These are phyloP conservation scores for Perkinsus marinus DNA, from an alignment of 169 alveolate genomes.

Conservation along the genomic window DNA sequence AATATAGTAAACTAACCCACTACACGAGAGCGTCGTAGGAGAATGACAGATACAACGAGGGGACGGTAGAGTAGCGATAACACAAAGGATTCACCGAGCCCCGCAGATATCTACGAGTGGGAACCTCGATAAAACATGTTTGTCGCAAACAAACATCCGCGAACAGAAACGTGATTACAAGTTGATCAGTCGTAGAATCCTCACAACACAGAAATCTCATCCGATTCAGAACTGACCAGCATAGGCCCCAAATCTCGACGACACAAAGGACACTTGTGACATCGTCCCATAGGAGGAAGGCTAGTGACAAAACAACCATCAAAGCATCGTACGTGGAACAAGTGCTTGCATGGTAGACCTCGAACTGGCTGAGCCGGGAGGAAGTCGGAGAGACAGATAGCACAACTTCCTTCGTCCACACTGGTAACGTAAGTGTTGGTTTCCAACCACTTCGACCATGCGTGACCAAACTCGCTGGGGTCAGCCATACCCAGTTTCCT, in stretches of 20 bases:
- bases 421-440: not conserved
- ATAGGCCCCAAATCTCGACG: not conserved
- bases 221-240: not conserved
- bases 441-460: not conserved
- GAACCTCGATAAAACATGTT: not conserved
- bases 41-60: no score
- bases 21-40: no score
- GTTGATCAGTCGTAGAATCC: not conserved
- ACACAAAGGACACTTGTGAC: not conserved
- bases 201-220: not conserved
- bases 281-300: not conserved
- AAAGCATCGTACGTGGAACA: not conserved
- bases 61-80: no score
- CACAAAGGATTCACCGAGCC: no score
- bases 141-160: not conserved
- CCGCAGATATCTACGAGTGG: no score
- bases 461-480: not conserved
- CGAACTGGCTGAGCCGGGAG: not conserved
- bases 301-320: not conserved
- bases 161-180: not conserved
- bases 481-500: not conserved
- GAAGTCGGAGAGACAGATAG: not conserved
- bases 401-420: not conserved
- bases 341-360: not conserved
- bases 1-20: no score